These are phyloP conservation scores for Rosellinia necatrix DNA, from an alignment of 2,329 filamentous ascomycete species.

Conservation along the genomic window DNA sequence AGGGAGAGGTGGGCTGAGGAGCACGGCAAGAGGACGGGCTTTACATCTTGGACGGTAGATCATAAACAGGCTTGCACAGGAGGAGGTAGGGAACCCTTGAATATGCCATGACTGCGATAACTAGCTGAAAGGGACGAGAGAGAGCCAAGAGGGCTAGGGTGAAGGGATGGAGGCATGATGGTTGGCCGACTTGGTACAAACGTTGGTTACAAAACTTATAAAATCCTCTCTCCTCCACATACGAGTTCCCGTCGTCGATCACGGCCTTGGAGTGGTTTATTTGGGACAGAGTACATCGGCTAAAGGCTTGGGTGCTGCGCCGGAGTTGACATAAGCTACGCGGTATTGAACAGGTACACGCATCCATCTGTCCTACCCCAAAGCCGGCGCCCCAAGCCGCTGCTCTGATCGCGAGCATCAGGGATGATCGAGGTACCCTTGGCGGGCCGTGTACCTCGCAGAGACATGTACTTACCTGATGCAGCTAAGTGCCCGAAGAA, in stretches of 20 bases:
- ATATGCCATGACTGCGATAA: constrained; percentile 23
- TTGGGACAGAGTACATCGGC: constrained; percentile 18
- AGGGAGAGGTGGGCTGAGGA: constrained; percentile 6
- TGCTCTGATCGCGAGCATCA: background rate
- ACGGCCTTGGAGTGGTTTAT: constrained; percentile 11
- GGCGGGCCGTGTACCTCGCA: constrained; percentile 6
- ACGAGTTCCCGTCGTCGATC: constrained; percentile 16
- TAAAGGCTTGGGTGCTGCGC: constrained; percentile 23
- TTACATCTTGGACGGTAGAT: constrained; percentile 17
- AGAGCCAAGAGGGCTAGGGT: constrained; percentile 22
- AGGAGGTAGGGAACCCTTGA: constrained; percentile 17
- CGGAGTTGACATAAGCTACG: background rate
- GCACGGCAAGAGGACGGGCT: no score
- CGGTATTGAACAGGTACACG: constrained; percentile 2
- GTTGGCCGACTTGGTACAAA: no score
- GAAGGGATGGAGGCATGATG: constrained; percentile 3
- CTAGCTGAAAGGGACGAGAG: constrained; percentile 1
- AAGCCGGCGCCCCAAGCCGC: background rate
- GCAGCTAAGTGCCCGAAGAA: constrained; percentile 8
- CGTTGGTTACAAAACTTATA: constrained; percentile 12
- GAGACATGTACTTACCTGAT: constrained; percentile 2
- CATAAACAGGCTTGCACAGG: constrained; percentile 4
- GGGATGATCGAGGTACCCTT: constrained; percentile 9
- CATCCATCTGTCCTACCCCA: background rate
- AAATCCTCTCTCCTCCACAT: background rate